Percentiles rank a stretch among this genome's conserved stretches.
phyloP scores from a whole-genome alignment of 345 rosid genomes.

The Physaria fendleri region DNA sequence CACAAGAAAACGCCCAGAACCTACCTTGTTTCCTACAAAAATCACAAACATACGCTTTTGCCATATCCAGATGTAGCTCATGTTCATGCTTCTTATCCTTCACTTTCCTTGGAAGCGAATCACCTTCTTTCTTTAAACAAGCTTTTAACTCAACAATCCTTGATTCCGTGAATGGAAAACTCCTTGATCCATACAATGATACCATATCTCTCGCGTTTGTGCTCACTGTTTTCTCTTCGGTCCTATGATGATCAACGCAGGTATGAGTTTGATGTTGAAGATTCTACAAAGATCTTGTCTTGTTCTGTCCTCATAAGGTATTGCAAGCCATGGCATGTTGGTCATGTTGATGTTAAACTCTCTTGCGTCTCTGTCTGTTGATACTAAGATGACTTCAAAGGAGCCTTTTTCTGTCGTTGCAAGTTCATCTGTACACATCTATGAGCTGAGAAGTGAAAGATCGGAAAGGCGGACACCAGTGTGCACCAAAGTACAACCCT shows the following conservation, averaged over 20 bases:
- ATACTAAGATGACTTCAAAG: conserved; percentile 55
- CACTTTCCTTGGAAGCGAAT: conserved; percentile 47
- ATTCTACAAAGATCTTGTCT: conserved; percentile 64
- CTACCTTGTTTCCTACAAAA: conserved; percentile 51
- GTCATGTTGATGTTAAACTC: conserved; percentile 48
- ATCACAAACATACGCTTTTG: conserved; percentile 66
- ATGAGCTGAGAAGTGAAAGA: conserved; percentile 57
- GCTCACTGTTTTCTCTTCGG: conserved; percentile 50
- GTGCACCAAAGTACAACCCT: conserved; percentile 70
- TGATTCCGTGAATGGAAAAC: conserved; percentile 57
- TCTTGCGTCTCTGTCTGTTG: conserved; percentile 57
- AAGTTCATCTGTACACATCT: conserved; percentile 51
- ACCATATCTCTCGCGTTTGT: conserved; percentile 51
- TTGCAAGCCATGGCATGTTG: conserved; percentile 70
- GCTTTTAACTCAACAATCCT: conserved; percentile 51
- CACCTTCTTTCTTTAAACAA: conserved; percentile 54
- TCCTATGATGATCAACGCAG: conserved; percentile 58
- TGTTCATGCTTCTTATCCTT: conserved; percentile 59
- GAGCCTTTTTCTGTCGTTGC: conserved; percentile 16
- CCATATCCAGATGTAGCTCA: conserved; percentile 65
- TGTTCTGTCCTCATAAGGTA: conserved; percentile 62
- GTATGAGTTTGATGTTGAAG: conserved; percentile 62
- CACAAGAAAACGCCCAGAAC: conserved; percentile 80
- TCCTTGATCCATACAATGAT: conserved; percentile 55
- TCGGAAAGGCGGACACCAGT: conserved; percentile 76